phyloP scores from a whole-genome alignment of 2,329 filamentous ascomycete genomes.

The Aspergillus fijiensis region DNA sequence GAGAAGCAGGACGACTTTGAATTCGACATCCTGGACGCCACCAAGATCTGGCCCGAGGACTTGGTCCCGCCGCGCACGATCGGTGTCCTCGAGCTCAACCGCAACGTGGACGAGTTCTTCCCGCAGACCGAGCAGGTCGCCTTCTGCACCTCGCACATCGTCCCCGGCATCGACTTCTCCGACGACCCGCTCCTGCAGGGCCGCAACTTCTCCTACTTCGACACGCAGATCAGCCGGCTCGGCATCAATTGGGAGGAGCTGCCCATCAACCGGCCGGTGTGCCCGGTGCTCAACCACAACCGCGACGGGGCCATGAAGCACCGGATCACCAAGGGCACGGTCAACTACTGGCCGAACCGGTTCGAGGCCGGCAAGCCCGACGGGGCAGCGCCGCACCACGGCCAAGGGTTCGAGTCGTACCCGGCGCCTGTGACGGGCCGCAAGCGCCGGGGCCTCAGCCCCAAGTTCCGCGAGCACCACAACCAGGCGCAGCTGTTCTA shows the following conservation, averaged over 20 bases:
- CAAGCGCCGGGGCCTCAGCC: conserved; percentile 57
- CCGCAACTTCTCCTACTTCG: conserved; percentile 63
- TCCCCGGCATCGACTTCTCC: conserved; percentile 74
- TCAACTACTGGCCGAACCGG: conserved; percentile 80
- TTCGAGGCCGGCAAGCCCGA: conserved; percentile 62
- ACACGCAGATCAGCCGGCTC: conserved; percentile 61
- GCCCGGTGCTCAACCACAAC: conserved; percentile 73
- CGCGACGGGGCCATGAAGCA: conserved; percentile 72
- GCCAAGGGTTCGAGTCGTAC: conserved; percentile 65
- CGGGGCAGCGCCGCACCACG: conserved; percentile 54
- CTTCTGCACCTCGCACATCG: conserved; percentile 77
- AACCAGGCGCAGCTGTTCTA: conserved; percentile 39
- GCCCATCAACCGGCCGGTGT: conserved; percentile 73
- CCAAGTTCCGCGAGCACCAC: conserved; percentile 45
- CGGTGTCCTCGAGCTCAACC: conserved; percentile 75
- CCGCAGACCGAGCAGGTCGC: conserved; percentile 78
- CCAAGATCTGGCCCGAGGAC: conserved; percentile 82
- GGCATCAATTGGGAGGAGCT: conserved; percentile 75
- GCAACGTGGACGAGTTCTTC: conserved; percentile 78
- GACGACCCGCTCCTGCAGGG: conserved; percentile 74
- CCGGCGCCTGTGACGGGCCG: conserved; percentile 65
- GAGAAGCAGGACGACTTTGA: conserved; percentile 73
- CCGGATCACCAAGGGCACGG: conserved; percentile 67
- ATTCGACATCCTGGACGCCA: conserved; percentile 80
- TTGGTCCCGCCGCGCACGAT: conserved; percentile 72